Evolutionary conservation across 140 eudicot species (phyloP), one percentile per base, ranked within the genome.

Genomic region (Stevia rebaudiana): DNA sequence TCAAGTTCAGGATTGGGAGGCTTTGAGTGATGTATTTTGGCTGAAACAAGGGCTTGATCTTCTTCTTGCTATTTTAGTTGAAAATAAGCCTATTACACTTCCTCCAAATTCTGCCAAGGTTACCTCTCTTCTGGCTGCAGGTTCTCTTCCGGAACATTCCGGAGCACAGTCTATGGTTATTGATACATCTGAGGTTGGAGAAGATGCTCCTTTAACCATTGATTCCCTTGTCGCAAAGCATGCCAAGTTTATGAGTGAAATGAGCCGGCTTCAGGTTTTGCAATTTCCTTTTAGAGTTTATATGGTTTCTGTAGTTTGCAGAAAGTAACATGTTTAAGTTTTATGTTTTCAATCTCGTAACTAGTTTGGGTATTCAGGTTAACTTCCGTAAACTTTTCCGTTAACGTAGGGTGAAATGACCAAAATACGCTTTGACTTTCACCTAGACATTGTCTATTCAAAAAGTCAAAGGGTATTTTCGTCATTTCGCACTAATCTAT

Each of bases 21-120:
- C 99, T 79, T 72, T 94, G 64, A 82, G 97, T 66, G 99, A 94
- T 68, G 99, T 89, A 36, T 94, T 94, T 65, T 94, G 99, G 99
- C 90, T 94, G 19, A 94, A 94, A 76, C 99, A 94, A 74, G 99
- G 99, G 53, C 97, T 94, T 69, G 99, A 94, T 80, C 97, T 94
- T 82, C 95, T 94, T 80, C 88, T 94, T 72, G 97, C 99, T 28
- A 83, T 94, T 65, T 60, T 94, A 58, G 99, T 94, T 25, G 99
- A 94, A 82, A 90, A 83, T 33, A 87, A 86, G 65, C 89, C 97
- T 17, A 89, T 94, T 12, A 94, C 97, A 42, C 97, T 94, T 40
- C 90, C 99, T 74, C 99, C 99, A 63, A 94, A 94, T 74, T 83
- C 91, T 53, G 99, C 94, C 72, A 94, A 87, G 67, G 80, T 94